phyloP scores from a whole-genome alignment of 305 asterid genomes.

The Solanum chacoense region DNA sequence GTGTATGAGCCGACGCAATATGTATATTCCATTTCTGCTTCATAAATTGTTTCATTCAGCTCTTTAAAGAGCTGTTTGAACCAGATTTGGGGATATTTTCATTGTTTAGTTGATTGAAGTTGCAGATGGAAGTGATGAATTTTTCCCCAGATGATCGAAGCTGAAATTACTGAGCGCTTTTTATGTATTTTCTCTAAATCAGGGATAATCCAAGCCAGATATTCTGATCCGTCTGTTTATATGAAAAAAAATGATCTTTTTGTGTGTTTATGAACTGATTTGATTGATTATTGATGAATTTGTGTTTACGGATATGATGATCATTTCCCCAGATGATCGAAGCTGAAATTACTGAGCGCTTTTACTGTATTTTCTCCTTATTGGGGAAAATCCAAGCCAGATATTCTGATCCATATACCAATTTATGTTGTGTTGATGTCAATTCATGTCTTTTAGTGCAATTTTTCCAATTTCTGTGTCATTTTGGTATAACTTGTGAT shows the following conservation, averaged over 20 bases:
- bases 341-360: not conserved
- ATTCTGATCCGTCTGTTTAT: not conserved
- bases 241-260: not conserved
- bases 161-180: not conserved
- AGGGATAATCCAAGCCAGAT: not conserved
- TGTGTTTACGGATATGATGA: not conserved
- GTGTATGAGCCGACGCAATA: slow-evolving; percentile 34
- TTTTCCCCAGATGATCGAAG: not conserved
- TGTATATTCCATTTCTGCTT: slow-evolving; percentile 6
- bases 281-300: not conserved
- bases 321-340: not conserved
- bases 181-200: not conserved
- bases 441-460: not conserved
- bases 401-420: slow-evolving; percentile 4
- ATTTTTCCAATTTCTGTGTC: no score
- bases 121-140: slow-evolving; percentile 4
- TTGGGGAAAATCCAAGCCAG: slow-evolving; percentile 5
- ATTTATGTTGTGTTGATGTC: not conserved
- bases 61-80: not conserved
- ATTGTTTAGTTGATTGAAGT: not conserved
- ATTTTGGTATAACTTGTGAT: not conserved
- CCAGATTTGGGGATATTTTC: slow-evolving; percentile 15
- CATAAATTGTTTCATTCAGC: not conserved
- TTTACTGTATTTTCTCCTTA: not conserved
- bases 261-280: not conserved